Base-by-base conservation (phyloP, 805 yeast genomes). In the Wickerhamomyces queroliae region DNA sequence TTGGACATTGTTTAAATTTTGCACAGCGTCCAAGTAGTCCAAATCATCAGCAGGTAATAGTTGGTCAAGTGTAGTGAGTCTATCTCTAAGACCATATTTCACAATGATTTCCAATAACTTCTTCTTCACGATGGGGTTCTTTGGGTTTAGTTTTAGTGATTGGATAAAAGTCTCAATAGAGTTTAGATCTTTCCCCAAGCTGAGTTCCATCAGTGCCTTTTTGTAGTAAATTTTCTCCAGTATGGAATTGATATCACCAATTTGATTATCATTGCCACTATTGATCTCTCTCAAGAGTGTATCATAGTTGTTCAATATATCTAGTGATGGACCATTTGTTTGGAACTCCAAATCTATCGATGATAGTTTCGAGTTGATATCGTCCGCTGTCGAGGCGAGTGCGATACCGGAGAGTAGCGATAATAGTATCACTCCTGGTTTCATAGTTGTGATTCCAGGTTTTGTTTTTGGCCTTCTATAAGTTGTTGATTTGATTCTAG, bases 181-280 rank as follows among this genome's bases (percentile, higher is more conserved):
- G 28, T 64, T 63, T 24, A 56, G 46, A 23, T 76, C 83, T 42
- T 73, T 74, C 25, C 76, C 76, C 45, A 79, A 52, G 12, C 78
- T 69, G 39, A 79, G 58, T 39, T 80, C 81, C 3, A 82, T 72
- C 33, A 81, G 54, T 0, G 87, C 89, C 40, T 72, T 70, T 52
- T 77, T 80, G 53, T 74, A 79, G 44, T 71, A 68, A 1, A 80
- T 57, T 45, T 71, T 74, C 0, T 78, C 59, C 15, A 72, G 43
- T 5, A 50, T 44, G 8, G 53, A 41, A 10, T 36, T 35, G 18
- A 46, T 38, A 1, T 35, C n/a, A 13, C 37, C 51, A 4, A 34
- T 38, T 2, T 43, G 37, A 3, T 27, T 9, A 10, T 25, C 17
- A 2, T 23, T 30, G 18, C 11, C 10, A 28, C 6, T 5, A 28